phyloP scores from a whole-genome alignment of 1,139 yeast species.

The Zygoascus sp. region DNA sequence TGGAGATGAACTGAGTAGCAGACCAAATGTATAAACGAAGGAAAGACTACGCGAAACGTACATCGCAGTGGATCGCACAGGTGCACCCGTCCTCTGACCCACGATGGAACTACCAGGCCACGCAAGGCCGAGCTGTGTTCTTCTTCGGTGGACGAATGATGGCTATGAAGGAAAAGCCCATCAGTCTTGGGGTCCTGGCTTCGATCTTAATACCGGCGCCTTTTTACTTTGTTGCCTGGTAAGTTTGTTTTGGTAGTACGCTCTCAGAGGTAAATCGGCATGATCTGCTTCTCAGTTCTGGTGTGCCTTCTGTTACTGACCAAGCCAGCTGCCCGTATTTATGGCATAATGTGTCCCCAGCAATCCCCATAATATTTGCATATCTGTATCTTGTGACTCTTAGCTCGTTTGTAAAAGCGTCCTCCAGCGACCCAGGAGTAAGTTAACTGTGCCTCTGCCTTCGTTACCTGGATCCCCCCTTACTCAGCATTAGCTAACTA shows the following conservation, averaged over 20 bases:
- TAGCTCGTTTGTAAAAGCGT: slow-evolving; percentile 48
- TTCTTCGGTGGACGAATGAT: slow-evolving; percentile 63
- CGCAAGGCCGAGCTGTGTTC: slow-evolving; percentile 34
- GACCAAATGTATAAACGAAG: neutral
- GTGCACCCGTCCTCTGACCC: slow-evolving; percentile 1
- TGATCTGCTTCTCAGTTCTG: no score
- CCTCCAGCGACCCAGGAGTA: slow-evolving; percentile 66
- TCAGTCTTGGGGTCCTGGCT: slow-evolving; percentile 39
- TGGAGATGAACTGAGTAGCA: no score
- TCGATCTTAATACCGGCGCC: slow-evolving; percentile 47
- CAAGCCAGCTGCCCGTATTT: slow-evolving; percentile 45
- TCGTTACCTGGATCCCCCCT: no score
- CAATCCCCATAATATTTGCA: slow-evolving; percentile 51
- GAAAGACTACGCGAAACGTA: slow-evolving; percentile 2
- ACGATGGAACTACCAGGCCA: slow-evolving; percentile 14
- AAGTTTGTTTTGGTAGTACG: no score
- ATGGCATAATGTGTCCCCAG: slow-evolving; percentile 57
- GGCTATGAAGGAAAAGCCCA: slow-evolving; percentile 36
- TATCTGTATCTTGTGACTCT: slow-evolving; percentile 54
- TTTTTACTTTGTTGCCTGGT: slow-evolving; percentile 47
- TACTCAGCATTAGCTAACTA: neutral
- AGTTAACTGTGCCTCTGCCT: slow-evolving; percentile 12
- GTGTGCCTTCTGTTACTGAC: no score
- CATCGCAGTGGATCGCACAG: slow-evolving; percentile 8
- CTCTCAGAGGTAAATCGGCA: no score